phyloP scores from a whole-genome alignment of 164 flowering plant species.

The Stephania cephalantha region DNA sequence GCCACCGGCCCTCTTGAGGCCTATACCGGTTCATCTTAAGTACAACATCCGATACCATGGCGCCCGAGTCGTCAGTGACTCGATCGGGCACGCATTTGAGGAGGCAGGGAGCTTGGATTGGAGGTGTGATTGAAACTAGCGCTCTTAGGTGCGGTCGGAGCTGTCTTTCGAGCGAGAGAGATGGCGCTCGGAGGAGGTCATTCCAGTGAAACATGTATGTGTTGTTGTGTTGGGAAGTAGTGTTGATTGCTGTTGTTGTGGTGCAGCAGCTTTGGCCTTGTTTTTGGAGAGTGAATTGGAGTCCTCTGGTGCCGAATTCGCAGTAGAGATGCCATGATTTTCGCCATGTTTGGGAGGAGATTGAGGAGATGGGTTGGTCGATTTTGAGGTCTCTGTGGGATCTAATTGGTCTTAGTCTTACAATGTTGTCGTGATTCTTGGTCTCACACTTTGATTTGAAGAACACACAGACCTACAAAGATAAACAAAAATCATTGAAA shows the following conservation, averaged over 20 bases:
- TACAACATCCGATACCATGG: conserved; percentile 88
- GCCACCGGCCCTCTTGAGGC: conserved; percentile 96
- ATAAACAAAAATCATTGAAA: not conserved
- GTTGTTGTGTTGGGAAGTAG: conserved; percentile 8
- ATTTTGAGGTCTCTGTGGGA: conserved; percentile 74
- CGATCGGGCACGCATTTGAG: conserved; percentile 86
- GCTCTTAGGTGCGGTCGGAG: conserved; percentile 35
- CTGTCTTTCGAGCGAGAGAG: conserved; percentile 42
- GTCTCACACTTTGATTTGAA: conserved; percentile 29
- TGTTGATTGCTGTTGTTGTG: not conserved
- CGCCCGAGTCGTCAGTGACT: conserved; percentile 90
- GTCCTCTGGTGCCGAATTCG: conserved; percentile 80
- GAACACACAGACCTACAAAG: conserved; percentile 55
- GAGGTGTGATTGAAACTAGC: conserved; percentile 74
- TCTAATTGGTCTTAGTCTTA: conserved; percentile 44
- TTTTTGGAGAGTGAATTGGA: conserved; percentile 7
- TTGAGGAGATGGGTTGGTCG: conserved; percentile 34
- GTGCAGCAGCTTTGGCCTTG: not conserved
- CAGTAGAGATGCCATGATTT: conserved; percentile 68
- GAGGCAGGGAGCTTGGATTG: conserved; percentile 82
- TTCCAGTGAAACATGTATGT: conserved; percentile 49
- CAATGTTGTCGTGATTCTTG: conserved; percentile 21
- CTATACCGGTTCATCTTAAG: conserved; percentile 62
- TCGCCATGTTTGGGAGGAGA: conserved; percentile 43
- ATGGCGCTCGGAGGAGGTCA: conserved; percentile 66